A percentile compares a stretch with the other conserved stretches of the same genome.
These are phyloP conservation scores for Microthlaspi erraticum DNA, from an alignment of 345 rosid genomes.

Conservation along the genomic window DNA sequence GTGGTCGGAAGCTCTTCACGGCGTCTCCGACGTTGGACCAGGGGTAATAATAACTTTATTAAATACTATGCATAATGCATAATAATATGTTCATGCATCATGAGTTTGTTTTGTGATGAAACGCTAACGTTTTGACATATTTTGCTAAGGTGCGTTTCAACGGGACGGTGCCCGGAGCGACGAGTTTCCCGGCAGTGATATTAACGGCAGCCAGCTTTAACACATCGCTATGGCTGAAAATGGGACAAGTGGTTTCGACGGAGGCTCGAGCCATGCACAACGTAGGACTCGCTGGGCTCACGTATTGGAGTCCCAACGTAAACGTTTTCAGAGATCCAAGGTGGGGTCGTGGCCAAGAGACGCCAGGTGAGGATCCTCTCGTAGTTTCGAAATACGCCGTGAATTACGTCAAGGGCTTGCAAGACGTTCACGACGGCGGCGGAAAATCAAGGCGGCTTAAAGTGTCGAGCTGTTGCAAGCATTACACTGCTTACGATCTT, in stretches of 20 bases:
- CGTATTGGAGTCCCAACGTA: conserved; percentile 67
- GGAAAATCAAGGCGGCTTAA: conserved; percentile 43
- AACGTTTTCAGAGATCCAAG: conserved; percentile 59
- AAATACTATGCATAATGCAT: not conserved
- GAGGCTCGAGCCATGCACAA: conserved; percentile 57
- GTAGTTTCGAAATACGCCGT: conserved; percentile 50
- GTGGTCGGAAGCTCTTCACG: conserved; percentile 86
- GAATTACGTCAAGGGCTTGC: conserved; percentile 57
- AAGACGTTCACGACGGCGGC: conserved; percentile 44
- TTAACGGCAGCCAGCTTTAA: conserved; percentile 65
- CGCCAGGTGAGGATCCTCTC: conserved; percentile 62
- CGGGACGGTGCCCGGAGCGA: conserved; percentile 57
- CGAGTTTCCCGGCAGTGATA: conserved; percentile 70
- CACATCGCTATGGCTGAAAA: conserved; percentile 55
- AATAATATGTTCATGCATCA: not conserved
- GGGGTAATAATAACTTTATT: conserved; percentile 37
- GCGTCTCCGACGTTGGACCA: conserved; percentile 59
- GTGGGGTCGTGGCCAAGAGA: conserved; percentile 60
- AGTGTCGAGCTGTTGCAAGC: conserved; percentile 63
- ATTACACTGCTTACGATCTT: conserved; percentile 61
- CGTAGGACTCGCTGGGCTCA: conserved; percentile 49
- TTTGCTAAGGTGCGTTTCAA: conserved; percentile 44
- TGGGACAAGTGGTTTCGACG: conserved; percentile 57
- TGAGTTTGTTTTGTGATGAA: not conserved
- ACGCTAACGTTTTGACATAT: not conserved